These are phyloP conservation scores for Calophaca sinica DNA, from an alignment of 306 rosid genomes.

Conservation along the genomic window DNA sequence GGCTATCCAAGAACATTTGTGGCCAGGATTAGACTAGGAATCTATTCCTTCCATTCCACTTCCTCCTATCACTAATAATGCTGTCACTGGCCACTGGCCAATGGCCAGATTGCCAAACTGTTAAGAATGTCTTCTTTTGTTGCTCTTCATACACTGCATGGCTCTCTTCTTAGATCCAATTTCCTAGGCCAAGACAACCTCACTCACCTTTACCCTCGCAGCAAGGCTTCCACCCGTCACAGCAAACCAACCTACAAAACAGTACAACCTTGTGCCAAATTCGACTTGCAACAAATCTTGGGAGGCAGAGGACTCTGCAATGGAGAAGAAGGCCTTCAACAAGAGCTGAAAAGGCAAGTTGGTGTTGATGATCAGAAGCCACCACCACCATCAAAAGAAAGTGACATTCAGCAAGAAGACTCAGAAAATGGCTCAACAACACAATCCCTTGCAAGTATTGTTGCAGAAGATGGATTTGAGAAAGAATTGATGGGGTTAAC, in stretches of 20 bases:
- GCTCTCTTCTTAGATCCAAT: constrained; percentile 60
- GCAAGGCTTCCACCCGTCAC: constrained; percentile 45
- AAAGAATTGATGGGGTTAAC: constrained; percentile 92
- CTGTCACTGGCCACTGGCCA: constrained; percentile 5
- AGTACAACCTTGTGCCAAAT: constrained; percentile 60
- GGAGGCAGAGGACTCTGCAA: constrained; percentile 96
- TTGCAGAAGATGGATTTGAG: constrained; percentile 74
- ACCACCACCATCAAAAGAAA: constrained; percentile 33
- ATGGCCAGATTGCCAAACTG: neutral
- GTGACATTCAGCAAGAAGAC: constrained; percentile 45
- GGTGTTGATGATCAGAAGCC: constrained; percentile 45
- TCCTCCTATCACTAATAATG: constrained; percentile 22
- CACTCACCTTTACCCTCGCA: constrained; percentile 47
- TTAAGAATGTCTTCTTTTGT: constrained; percentile 66
- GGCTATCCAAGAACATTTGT: constrained; percentile 41
- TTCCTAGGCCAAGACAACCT: constrained; percentile 64
- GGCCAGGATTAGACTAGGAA: constrained; percentile 38
- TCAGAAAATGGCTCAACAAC: constrained; percentile 21
- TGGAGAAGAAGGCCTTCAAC: constrained; percentile 73
- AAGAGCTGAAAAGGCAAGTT: constrained; percentile 64
- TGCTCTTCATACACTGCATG: constrained; percentile 57
- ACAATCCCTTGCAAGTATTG: constrained; percentile 42
- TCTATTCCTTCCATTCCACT: constrained; percentile 20
- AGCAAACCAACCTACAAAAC: constrained; percentile 39
- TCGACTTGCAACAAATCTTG: constrained; percentile 64